These are phyloP conservation scores for Vitis riparia DNA, from an alignment of 164 flowering plant species.

Conservation along the genomic window DNA sequence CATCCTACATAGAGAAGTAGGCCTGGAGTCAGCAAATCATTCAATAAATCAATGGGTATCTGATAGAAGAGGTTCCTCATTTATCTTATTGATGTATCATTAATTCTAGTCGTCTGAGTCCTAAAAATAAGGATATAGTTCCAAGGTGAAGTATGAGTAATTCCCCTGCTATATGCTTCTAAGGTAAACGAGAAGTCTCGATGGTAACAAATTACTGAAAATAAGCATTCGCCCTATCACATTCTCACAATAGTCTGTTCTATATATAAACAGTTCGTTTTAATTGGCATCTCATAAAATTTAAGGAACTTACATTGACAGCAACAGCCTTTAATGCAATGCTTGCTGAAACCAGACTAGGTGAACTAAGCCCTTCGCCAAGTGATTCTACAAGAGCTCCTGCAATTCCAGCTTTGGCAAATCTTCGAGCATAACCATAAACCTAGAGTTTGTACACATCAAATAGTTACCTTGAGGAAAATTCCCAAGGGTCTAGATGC, in stretches of 20 bases:
- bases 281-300: not conserved
- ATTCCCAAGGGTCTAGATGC: not conserved
- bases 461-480: not conserved
- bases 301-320: conserved; percentile 76
- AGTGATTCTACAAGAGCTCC: conserved; percentile 73
- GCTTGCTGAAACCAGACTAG: conserved; percentile 69
- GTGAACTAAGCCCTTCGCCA: conserved; percentile 56
- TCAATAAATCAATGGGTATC: not conserved
- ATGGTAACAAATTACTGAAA: too few relatives aligned
- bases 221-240: too few relatives aligned
- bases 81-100: too few relatives aligned
- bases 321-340: conserved; percentile 84
- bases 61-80: too few relatives aligned
- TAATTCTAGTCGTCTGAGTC: too few relatives aligned
- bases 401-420: conserved; percentile 85
- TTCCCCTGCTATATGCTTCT: too few relatives aligned
- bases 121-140: too few relatives aligned
- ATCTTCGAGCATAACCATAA: conserved; percentile 89
- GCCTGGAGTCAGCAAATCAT: not conserved
- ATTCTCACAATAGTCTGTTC: too few relatives aligned
- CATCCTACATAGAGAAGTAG: conserved; percentile 62
- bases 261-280: too few relatives aligned
- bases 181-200: too few relatives aligned
- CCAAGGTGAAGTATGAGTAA: too few relatives aligned
- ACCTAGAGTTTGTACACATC: conserved; percentile 49